Base-by-base conservation (phyloP, 495 filamentous ascomycete genomes). In the Thermothielavioides terrestris region DNA sequence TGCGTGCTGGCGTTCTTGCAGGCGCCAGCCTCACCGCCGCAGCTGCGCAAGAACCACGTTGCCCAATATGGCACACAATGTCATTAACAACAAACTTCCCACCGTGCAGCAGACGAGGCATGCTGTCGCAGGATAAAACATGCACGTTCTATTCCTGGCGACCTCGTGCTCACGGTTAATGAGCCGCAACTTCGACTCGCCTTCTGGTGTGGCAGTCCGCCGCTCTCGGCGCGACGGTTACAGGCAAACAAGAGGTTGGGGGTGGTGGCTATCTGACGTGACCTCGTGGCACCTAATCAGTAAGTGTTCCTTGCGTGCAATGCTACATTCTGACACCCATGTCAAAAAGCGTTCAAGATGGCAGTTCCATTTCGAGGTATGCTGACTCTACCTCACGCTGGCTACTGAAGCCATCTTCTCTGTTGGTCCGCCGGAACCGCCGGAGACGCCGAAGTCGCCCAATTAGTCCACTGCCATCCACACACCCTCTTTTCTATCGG, bases 1-100 rank as follows among this genome's bases (percentile, higher is more conserved):
- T 9, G 5, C 12, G n/a, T 22, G 3, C 17, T 20, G 11, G 27
- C 20, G 42, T 32, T 12, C 8, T 9, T 46, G n/a, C n/a, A 37
- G 42, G 20, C 8, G 21, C 30, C 20, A 22, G 3, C 21, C 8
- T 46, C 32, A 11, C 20, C 32, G 15, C 23, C 10, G 45, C 35
- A 1, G 25, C n/a, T 35, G 22, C 34, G 30, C 10, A 20, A 9
- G 10, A 10, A 1, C 31, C 32, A 35, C 20, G n/a, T 27, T 26
- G 7, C n/a, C 31, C 9, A 6, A 20, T 27, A 3, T 23, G 11
- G 20, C 32, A 31, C 21, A 31, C 35, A 37, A 49, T 31, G 25
- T 25, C 35, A 18, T 31, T 49, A 26, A 22, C 46, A 49, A 49
- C 46, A 49, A 49, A 49, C 25, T 48, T 11, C 6, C 15, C 15